Evolutionary conservation across 257 asterid species (phyloP).

Genomic region (Solanum tarapatanum): DNA sequence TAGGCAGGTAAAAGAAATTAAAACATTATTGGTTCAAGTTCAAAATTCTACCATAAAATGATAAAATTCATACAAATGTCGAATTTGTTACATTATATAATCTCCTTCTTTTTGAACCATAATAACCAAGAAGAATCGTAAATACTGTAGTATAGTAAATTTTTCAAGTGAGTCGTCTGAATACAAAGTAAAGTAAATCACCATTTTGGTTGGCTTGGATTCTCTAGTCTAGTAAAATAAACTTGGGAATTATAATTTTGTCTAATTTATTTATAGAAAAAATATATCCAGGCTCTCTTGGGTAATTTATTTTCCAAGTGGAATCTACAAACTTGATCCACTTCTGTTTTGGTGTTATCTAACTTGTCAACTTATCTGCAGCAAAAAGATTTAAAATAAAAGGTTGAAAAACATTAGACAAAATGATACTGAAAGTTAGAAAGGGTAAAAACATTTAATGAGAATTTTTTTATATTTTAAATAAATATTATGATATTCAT

Average conservation of each 20-base stretch:
- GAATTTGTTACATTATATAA: too few relatives aligned
- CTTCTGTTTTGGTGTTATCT: background rate
- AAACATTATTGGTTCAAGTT: background rate
- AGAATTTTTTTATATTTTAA: too few relatives aligned
- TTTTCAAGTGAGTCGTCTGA: background rate
- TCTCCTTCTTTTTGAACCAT: background rate
- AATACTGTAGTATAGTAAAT: background rate
- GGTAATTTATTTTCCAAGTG: background rate
- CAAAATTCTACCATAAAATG: background rate
- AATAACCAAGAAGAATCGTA: background rate
- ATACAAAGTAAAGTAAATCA: background rate
- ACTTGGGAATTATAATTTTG: background rate
- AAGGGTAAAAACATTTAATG: background rate
- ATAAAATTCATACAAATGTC: too few relatives aligned
- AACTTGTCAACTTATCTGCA: slow-evolving; percentile 15
- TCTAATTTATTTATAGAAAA: background rate
- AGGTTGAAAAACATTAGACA: background rate
- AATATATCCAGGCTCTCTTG: background rate
- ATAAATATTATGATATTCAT: too few relatives aligned
- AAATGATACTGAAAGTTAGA: background rate
- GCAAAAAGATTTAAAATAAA: too few relatives aligned
- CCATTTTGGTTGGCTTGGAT: background rate
- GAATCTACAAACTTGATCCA: background rate
- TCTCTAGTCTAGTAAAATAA: background rate
- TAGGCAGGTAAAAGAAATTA: background rate